These are phyloP conservation scores for Solanum paucissectum DNA, from an alignment of 257 asterid genomes.

Conservation along the genomic window DNA sequence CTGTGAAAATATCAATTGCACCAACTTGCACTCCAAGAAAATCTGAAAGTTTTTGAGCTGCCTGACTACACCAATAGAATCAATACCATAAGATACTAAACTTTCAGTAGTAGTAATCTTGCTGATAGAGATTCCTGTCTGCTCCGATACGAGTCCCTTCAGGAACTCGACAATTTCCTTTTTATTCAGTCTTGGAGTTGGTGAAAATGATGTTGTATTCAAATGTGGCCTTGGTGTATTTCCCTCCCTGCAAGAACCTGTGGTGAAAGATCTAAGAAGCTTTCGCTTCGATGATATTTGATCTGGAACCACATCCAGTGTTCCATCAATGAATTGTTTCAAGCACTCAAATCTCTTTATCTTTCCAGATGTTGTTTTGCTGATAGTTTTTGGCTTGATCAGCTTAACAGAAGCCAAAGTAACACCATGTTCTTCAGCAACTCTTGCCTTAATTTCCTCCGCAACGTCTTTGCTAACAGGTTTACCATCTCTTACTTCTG, in stretches of 20 bases:
- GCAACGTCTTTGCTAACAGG: constrained; percentile 34
- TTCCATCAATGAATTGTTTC: constrained; percentile 54
- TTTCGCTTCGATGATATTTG: constrained; percentile 27
- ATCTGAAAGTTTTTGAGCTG: constrained; percentile 85
- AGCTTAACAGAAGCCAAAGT: constrained; percentile 48
- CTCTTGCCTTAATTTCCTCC: constrained; percentile 40
- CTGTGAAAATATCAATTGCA: constrained; percentile 82
- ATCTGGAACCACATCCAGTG: constrained; percentile 47
- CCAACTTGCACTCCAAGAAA: constrained; percentile 78
- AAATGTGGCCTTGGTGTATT: constrained; percentile 51
- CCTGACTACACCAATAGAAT: constrained; percentile 93
- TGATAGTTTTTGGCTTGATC: constrained; percentile 64
- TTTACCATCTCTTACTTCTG: constrained; percentile 65
- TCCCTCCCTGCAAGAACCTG: constrained; percentile 72
- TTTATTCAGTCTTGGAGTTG: constrained; percentile 22
- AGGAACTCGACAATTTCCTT: constrained; percentile 45
- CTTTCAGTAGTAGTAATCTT: constrained; percentile 56
- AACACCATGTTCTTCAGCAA: constrained; percentile 78
- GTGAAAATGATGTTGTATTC: constrained; percentile 9
- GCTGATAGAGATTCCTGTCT: constrained; percentile 38
- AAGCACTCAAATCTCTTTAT: constrained; percentile 78
- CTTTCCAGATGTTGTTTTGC: constrained; percentile 79
- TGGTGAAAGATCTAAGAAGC: constrained; percentile 51
- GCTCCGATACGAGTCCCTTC: constrained; percentile 56
- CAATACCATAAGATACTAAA: constrained; percentile 65